phyloP scores from a whole-genome alignment of 2,329 filamentous ascomycete genomes.

The Xenosphaeropsis pyriputrescens region DNA sequence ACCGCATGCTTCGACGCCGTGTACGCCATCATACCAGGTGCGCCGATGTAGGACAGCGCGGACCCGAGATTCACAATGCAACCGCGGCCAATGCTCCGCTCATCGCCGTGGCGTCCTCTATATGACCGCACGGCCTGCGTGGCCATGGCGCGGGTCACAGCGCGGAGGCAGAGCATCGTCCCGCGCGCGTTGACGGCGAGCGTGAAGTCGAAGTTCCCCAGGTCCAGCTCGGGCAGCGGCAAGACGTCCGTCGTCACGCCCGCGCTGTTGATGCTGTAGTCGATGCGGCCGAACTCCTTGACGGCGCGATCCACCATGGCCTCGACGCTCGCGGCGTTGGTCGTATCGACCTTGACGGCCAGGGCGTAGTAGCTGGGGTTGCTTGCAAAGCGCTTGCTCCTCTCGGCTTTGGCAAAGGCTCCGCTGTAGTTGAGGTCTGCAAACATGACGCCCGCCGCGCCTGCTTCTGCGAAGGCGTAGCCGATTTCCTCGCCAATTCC shows the following conservation, averaged over 20 bases:
- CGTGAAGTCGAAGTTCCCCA: constrained; percentile 13
- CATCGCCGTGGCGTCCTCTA: constrained; percentile 1
- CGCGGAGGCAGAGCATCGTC: constrained; percentile 17
- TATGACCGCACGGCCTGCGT: constrained; percentile 3
- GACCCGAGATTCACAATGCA: constrained; percentile 15
- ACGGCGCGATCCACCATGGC: constrained; percentile 19
- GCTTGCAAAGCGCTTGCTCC: constrained; percentile 12
- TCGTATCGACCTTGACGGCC: constrained; percentile 13
- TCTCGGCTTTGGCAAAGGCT: constrained; percentile 9
- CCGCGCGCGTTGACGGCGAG: constrained; percentile 19
- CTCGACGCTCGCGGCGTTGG: constrained; percentile 9
- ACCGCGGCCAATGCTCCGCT: constrained; percentile 6
- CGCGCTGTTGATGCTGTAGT: constrained; percentile 38
- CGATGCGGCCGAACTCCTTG: constrained; percentile 31
- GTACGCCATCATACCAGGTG: constrained; percentile 6
- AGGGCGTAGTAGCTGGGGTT: constrained; percentile 12
- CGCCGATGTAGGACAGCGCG: constrained; percentile 5
- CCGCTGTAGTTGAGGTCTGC: constrained; percentile 11
- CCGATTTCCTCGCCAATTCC: too few species aligned
- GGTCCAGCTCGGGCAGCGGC: constrained; percentile 10
- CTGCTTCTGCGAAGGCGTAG: too few species aligned
- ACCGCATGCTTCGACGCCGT: constrained; percentile 15
- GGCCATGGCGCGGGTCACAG: constrained; percentile 11
- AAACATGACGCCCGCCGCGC: constrained; percentile 8
- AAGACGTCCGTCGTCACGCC: constrained; percentile 6